Evolutionary conservation across 352 stramenopile genomes (phyloP).

Genomic region (Pythium vanterpoolii): DNA sequence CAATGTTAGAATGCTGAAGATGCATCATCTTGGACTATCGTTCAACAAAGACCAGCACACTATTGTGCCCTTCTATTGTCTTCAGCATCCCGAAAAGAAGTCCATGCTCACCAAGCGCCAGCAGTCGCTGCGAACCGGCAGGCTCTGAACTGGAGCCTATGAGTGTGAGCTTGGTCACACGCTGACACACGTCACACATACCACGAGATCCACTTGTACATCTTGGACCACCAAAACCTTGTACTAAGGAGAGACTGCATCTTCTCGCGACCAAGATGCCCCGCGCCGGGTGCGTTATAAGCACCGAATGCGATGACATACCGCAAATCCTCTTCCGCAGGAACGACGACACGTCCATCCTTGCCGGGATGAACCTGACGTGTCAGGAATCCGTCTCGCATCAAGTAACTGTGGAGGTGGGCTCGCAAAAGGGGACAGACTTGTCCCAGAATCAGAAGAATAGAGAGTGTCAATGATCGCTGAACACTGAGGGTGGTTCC

Average conservation of each 20-base stretch:
- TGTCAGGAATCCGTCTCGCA: slow-evolving; percentile 5
- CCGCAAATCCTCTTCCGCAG: slow-evolving; percentile 20
- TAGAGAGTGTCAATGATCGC: not conserved
- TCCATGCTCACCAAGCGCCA: slow-evolving; percentile 18
- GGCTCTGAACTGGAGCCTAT: slow-evolving; percentile 9
- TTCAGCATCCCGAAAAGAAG: no score
- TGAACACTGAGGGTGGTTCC: not conserved
- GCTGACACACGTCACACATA: slow-evolving; percentile 22
- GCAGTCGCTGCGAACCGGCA: slow-evolving; percentile 11
- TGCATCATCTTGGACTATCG: no score
- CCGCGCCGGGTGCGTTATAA: not conserved
- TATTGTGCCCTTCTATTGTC: no score
- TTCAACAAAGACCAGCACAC: no score
- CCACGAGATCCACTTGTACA: slow-evolving; percentile 24
- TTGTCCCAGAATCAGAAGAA: not conserved
- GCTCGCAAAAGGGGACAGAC: not conserved
- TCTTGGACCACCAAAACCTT: slow-evolving; percentile 18
- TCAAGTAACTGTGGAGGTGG: slow-evolving; percentile 3
- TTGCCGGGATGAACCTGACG: not conserved
- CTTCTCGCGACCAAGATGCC: slow-evolving; percentile 23
- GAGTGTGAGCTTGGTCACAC: slow-evolving; percentile 4
- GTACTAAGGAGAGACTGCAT: slow-evolving; percentile 5
- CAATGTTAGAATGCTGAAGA: no score
- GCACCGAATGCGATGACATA: slow-evolving; percentile 21
- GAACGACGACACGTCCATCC: not conserved